Evolutionary conservation across 305 asterid genomes (phyloP), one percentile per base, ranked within the genome.

Genomic region (Ilex paraguariensis): DNA sequence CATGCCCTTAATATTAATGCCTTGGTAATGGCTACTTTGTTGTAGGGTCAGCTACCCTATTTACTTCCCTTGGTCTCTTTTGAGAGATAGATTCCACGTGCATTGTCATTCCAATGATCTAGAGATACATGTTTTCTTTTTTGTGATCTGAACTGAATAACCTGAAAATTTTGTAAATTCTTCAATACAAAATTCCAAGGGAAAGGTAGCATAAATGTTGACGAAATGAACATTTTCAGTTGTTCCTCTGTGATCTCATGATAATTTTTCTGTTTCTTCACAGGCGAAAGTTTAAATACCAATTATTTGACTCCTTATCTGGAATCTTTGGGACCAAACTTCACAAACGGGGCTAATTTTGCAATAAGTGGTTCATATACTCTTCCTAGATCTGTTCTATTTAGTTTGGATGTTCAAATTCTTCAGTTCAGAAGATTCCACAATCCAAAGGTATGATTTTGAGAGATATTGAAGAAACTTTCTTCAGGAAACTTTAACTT

Each of bases 361-460:
- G 65, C 71, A 16, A 52, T 66, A 33, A 57, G 60, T 39, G 71
- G 71, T 31, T 66, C 71, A 36, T 36, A 45, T 49, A 59, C 54
- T 53, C 39, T 40, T 66, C 87, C 87, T 52, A 53, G 28, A 13
- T 59, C 40, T 17, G 8, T 1, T 40, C 53, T 53, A 33, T 66
- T 66, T 21, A 66, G 63, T 51, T 66, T 66, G 56, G 44, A 40
- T 0, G 46, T 50, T 50, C 71, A 66, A 53, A 33, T 66, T 53
- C 42, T 56, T 7, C 71, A 66, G 15, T 60, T 66, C 64, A 31
- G 31, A 51, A 30, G 71, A 49, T 66, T 66, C 61, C 75, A 7
- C 33, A 75, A 70, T 68, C 77, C 11, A 62, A 70, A 65, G 84
- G 80, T 73, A 74, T 36, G 54, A n/a, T 6, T 39, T n/a, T 64